Conservation (phyloP, 2,329 filamentous ascomycete species). For the Colletotrichum graminicola region DNA sequence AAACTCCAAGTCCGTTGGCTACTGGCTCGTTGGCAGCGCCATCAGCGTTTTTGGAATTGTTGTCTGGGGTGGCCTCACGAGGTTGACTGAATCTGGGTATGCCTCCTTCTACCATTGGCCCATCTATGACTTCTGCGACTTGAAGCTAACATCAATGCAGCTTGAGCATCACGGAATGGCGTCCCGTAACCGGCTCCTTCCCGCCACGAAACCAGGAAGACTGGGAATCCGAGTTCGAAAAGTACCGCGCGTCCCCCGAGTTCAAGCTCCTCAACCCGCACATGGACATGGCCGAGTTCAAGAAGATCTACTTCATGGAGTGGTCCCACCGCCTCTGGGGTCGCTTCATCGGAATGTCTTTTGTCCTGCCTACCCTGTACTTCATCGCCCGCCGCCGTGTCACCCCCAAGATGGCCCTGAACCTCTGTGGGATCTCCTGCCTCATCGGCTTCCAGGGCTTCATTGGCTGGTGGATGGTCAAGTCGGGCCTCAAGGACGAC, state of each 20-base stretch:
- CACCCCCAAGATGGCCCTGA: constrained; percentile 79
- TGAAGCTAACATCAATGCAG: constrained; percentile 58
- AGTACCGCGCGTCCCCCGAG: constrained; percentile 93
- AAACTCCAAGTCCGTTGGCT: constrained; percentile 82
- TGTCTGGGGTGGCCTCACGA: constrained; percentile 91
- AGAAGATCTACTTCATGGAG: constrained; percentile 99
- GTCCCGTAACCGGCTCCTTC: constrained; percentile 91
- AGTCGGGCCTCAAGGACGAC: constrained; percentile 94
- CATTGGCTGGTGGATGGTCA: constrained; percentile 99
- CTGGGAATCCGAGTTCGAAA: constrained; percentile 93
- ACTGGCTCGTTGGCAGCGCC: constrained; percentile 93
- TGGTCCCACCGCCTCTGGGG: constrained; percentile 98
- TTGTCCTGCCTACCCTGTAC: constrained; percentile 88
- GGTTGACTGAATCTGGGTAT: constrained; percentile 95
- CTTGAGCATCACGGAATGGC: constrained; percentile 98
- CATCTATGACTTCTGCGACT: neutral
- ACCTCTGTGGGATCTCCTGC: constrained; percentile 84
- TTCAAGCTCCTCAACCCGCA: constrained; percentile 91
- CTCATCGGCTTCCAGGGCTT: constrained; percentile 96
- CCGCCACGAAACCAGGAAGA: constrained; percentile 83
- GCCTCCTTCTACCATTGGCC: constrained; percentile 40
- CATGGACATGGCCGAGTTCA: constrained; percentile 95
- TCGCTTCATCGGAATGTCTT: constrained; percentile 88
- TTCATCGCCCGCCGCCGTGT: constrained; percentile 86
- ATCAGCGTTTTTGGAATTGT: constrained; percentile 97